Conservation (phyloP, 805 yeast species). For the Metschnikowia anglica region DNA sequence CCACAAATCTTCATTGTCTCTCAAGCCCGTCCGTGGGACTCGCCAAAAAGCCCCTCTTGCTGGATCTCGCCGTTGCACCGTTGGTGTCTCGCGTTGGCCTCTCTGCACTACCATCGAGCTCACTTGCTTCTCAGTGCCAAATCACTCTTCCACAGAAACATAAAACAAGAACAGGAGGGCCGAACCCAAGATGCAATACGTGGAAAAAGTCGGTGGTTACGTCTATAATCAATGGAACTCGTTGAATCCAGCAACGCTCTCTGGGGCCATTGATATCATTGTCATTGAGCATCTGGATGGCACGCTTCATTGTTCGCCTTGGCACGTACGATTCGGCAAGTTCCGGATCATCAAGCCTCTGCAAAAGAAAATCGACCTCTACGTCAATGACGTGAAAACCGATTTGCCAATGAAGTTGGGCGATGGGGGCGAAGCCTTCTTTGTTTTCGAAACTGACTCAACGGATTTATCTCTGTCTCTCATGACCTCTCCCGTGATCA, state of each 20-base stretch:
- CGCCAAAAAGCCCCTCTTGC: too few relatives aligned
- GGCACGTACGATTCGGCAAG: conserved; percentile 95
- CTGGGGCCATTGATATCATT: conserved; percentile 96
- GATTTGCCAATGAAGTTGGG: conserved; percentile 94
- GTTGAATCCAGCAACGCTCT: conserved; percentile 90
- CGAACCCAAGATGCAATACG: conserved; percentile 94
- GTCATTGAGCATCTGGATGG: conserved; percentile 89
- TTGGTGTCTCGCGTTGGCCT: too few relatives aligned
- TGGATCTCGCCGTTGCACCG: too few relatives aligned
- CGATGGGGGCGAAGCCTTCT: conserved; percentile 97
- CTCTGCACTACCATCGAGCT: too few relatives aligned
- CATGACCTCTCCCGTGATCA: conserved; percentile 82
- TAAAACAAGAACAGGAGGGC: too few relatives aligned
- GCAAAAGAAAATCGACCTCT: conserved; percentile 88
- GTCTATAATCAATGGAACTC: conserved; percentile 98
- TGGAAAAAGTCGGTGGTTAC: conserved; percentile 91
- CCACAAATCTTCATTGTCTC: too few relatives aligned
- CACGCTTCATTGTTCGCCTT: conserved; percentile 84
- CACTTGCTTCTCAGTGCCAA: too few relatives aligned
- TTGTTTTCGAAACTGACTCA: conserved; percentile 80
- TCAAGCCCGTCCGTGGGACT: too few relatives aligned
- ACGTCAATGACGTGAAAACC: conserved; percentile 77
- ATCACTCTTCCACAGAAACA: background rate
- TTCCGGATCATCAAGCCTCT: conserved; percentile 90
- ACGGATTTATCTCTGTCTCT: conserved; percentile 70